Evolutionary conservation across 1,284 basidiomycete species (phyloP).

Genomic region (Malassezia brasiliensis): DNA sequence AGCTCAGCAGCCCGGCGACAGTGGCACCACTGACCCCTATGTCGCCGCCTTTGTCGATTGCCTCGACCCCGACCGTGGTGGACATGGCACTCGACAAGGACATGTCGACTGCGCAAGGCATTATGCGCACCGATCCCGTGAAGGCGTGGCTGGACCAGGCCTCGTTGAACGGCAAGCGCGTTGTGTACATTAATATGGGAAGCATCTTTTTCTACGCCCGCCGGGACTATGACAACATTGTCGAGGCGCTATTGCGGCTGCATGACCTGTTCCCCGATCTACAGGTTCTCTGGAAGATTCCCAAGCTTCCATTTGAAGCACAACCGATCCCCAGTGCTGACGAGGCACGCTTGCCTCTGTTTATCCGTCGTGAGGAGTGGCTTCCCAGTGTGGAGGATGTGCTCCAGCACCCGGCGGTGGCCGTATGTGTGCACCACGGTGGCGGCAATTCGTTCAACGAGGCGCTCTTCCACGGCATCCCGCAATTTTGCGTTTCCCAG

Average conservation of each 20-base stretch:
- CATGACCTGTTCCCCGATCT: slow-evolving; percentile 21
- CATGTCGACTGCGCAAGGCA: background rate
- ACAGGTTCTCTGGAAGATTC: slow-evolving; percentile 29
- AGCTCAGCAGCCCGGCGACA: background rate
- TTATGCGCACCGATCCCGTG: slow-evolving; percentile 6
- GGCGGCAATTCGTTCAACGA: slow-evolving; percentile 46
- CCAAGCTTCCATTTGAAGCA: slow-evolving; percentile 16
- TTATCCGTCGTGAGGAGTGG: slow-evolving; percentile 32
- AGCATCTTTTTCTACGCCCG: slow-evolving; percentile 37
- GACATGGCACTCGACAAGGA: slow-evolving; percentile 20
- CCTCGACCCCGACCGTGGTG: slow-evolving; percentile 9
- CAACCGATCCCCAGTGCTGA: slow-evolving; percentile 21
- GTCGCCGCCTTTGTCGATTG: slow-evolving; percentile 3
- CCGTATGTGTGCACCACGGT: slow-evolving; percentile 35
- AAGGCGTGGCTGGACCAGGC: slow-evolving; percentile 29
- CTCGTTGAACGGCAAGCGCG: slow-evolving; percentile 20
- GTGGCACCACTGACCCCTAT: slow-evolving; percentile 11
- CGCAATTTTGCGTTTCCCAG: slow-evolving; percentile 36
- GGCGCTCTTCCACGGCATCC: slow-evolving; percentile 32
- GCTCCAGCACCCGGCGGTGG: slow-evolving; percentile 31
- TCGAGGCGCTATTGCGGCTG: slow-evolving; percentile 25
- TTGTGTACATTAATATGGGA: slow-evolving; percentile 45
- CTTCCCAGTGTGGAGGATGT: slow-evolving; percentile 26
- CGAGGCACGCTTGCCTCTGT: slow-evolving; percentile 25
- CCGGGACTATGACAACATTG: slow-evolving; percentile 26